Percentiles rank a stretch among this genome's conserved stretches.
Conservation (phyloP, 2,329 filamentous ascomycete genomes). For the Ascochyta viciae-villosae region DNA sequence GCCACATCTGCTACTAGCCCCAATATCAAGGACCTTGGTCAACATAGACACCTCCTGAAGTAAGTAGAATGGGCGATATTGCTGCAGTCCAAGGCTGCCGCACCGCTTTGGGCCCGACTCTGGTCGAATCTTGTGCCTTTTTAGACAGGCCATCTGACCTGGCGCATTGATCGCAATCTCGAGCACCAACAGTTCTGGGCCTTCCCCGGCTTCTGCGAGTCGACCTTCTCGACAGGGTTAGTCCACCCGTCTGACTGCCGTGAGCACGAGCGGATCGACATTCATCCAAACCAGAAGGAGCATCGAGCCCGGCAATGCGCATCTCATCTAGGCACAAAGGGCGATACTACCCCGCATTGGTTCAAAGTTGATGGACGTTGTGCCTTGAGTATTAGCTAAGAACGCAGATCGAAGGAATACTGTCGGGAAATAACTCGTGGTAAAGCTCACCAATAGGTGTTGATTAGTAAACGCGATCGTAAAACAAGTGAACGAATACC, state of each 20-base stretch:
- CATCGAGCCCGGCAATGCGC: background rate
- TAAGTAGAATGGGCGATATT: constrained; percentile 16
- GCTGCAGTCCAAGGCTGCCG: constrained; percentile 1
- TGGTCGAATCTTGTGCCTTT: background rate
- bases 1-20: constrained; percentile 6
- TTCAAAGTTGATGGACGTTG: background rate
- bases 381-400: background rate
- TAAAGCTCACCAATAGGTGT: background rate
- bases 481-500: background rate
- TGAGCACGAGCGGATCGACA: constrained; percentile 10
- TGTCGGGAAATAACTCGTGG: constrained; percentile 7
- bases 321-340: constrained; percentile 2
- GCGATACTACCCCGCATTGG: constrained; percentile 14
- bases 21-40: constrained; percentile 3
- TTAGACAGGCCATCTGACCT: background rate
- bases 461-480: background rate
- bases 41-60: constrained; percentile 5
- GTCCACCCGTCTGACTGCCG: constrained; percentile 12
- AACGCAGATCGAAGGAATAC: constrained; percentile 13
- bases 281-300: constrained; percentile 18
- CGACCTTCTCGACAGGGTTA: constrained; percentile 18
- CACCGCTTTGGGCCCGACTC: background rate
- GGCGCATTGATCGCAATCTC: constrained; percentile 13
- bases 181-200: background rate
- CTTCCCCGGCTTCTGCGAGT: background rate